phyloP scores from a whole-genome alignment of 1,284 basidiomycete species.

The Melampsora medusae region DNA sequence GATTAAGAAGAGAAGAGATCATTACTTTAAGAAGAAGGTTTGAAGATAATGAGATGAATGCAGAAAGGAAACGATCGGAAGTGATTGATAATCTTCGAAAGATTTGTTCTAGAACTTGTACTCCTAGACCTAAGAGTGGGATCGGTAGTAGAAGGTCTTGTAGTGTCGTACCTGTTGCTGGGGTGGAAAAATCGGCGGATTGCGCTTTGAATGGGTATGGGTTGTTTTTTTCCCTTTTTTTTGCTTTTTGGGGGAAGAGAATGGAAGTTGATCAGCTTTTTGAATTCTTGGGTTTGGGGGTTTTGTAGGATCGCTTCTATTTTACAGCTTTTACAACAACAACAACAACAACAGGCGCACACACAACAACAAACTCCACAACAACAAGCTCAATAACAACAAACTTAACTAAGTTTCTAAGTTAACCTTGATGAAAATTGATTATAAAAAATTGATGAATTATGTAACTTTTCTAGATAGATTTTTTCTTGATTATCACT shows the following conservation, averaged over 20 bases:
- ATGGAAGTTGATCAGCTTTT: not conserved
- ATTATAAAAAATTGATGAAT: no score
- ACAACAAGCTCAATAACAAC: no score
- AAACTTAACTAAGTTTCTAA: no score
- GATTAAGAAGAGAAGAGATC: constrained; percentile 17
- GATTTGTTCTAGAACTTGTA: not conserved
- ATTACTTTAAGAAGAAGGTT: constrained; percentile 29
- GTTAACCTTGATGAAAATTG: no score
- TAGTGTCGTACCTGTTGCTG: no score
- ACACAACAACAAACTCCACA: no score
- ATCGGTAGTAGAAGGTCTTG: not conserved
- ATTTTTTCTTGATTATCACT: no score
- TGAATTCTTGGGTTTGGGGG: not conserved
- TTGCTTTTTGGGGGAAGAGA: no score
- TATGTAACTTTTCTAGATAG: no score
- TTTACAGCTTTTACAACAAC: constrained; percentile 32
- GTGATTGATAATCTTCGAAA: constrained; percentile 25
- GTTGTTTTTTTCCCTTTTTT: not conserved
- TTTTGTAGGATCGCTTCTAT: constrained; percentile 28
- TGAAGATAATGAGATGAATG: constrained; percentile 31
- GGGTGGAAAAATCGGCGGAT: constrained; percentile 14
- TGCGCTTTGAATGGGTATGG: constrained; percentile 38
- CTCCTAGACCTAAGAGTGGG: not conserved
- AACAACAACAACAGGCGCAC: not conserved
- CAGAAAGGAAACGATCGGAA: constrained; percentile 5